Conservation (phyloP, 352 stramenopile genomes). For the Saprolegnia diclina region DNA sequence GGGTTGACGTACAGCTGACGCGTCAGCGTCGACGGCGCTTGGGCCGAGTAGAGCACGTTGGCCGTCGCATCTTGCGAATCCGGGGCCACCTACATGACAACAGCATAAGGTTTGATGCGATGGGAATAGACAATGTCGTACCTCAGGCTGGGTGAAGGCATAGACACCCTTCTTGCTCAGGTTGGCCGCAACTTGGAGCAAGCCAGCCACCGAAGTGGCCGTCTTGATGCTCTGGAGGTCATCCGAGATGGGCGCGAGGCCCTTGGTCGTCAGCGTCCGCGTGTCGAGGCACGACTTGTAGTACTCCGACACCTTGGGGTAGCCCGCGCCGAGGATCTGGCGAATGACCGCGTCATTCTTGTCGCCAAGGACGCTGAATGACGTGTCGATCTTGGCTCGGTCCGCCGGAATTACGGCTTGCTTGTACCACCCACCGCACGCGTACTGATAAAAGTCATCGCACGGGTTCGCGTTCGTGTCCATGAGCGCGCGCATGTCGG, state of each 20-base stretch:
- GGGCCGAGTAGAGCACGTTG: constrained; percentile 42
- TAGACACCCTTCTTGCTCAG: constrained; percentile 45
- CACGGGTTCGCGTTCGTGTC: constrained; percentile 21
- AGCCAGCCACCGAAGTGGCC: constrained; percentile 33
- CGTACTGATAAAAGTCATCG: constrained; percentile 55
- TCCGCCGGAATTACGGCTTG: constrained; percentile 57
- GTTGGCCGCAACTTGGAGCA: constrained; percentile 39
- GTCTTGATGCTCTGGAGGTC: constrained; percentile 39
- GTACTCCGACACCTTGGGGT: constrained; percentile 51
- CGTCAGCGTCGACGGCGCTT: constrained; percentile 42
- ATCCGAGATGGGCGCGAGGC: constrained; percentile 34
- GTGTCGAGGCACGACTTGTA: constrained; percentile 57
- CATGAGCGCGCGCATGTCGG: constrained; percentile 1
- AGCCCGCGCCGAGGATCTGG: constrained; percentile 42
- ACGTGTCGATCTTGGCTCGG: constrained; percentile 57
- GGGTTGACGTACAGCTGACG: constrained; percentile 43
- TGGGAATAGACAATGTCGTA: background rate
- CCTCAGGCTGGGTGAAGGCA: constrained; percentile 44
- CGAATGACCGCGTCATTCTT: constrained; percentile 47
- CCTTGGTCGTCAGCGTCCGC: constrained; percentile 35
- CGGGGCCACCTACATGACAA: constrained; percentile 30
- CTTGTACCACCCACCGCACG: constrained; percentile 58
- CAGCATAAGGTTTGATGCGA: background rate
- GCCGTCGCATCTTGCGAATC: constrained; percentile 40
- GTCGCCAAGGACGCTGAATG: constrained; percentile 40